A percentile compares a stretch with the other conserved stretches of the same genome.
phyloP scores from a whole-genome alignment of 306 rosid genomes.

The Rosa lucieae region DNA sequence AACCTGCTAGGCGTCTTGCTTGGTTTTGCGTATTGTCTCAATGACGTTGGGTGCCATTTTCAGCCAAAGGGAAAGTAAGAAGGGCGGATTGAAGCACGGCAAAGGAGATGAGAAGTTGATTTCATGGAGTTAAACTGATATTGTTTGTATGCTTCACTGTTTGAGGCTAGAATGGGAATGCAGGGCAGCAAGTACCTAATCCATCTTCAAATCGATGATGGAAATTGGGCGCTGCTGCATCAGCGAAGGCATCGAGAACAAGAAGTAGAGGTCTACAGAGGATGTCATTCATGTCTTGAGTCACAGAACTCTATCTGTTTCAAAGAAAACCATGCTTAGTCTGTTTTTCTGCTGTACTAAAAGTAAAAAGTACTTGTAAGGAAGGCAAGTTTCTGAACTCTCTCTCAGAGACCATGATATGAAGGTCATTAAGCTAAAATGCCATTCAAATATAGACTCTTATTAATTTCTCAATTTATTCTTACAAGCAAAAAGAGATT shows the following conservation, averaged over 20 bases:
- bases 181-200: neutral
- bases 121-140: no score
- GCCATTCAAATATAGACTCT: neutral
- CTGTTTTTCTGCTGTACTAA: neutral
- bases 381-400: neutral
- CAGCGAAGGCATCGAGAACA: neutral
- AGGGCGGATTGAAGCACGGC: no score
- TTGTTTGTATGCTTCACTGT: no score
- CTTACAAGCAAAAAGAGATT: conserved; percentile 14
- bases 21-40: no score
- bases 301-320: neutral
- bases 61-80: no score
- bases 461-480: conserved; percentile 31
- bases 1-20: neutral
- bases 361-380: neutral
- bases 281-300: neutral
- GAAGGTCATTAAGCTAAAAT: neutral
- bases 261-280: neutral
- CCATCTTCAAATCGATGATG: neutral
- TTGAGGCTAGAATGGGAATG: no score
- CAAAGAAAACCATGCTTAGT: neutral
- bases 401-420: neutral
- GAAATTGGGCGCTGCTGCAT: neutral
- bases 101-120: no score
- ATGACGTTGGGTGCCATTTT: no score